Evolutionary conservation across 1,284 basidiomycete genomes (phyloP).

Genomic region (Ganoderma leucocontextum): DNA sequence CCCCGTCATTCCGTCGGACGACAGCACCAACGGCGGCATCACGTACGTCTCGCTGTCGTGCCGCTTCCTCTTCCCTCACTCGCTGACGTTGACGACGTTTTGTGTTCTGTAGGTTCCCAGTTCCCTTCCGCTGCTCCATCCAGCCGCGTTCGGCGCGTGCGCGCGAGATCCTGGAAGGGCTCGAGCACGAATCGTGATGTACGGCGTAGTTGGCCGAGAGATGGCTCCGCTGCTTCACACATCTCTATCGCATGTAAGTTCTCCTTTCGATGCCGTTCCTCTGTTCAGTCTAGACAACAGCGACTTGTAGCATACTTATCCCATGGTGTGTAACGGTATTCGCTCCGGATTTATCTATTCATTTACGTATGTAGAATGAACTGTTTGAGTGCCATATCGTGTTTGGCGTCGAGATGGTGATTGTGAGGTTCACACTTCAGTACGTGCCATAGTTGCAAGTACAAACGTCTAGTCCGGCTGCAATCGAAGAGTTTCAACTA

Average conservation of each 20-base stretch:
- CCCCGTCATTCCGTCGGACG: constrained; percentile 19
- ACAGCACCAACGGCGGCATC: constrained; percentile 22
- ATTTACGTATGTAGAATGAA: too few species aligned
- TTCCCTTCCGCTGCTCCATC: constrained; percentile 23
- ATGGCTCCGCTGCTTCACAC: not conserved
- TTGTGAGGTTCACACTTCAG: too few species aligned
- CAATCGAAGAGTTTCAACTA: too few species aligned
- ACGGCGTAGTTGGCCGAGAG: not conserved
- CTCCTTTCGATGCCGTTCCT: too few species aligned
- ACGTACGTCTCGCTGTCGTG: constrained; percentile 15
- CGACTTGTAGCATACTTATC: too few species aligned
- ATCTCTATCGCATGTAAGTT: not conserved
- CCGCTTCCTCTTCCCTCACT: not conserved
- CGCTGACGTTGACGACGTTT: not conserved
- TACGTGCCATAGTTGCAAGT: too few species aligned
- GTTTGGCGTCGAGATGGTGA: too few species aligned
- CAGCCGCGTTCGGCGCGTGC: constrained; percentile 10
- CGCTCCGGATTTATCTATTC: too few species aligned
- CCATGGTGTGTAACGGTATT: too few species aligned
- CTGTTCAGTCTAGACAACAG: too few species aligned
- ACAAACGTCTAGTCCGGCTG: too few species aligned
- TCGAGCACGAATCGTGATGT: not conserved
- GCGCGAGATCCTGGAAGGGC: constrained; percentile 11
- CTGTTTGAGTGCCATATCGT: too few species aligned
- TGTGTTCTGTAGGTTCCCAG: constrained; percentile 11